These are phyloP conservation scores for Russula griseocarnosa DNA, from an alignment of 768 basidiomycete species.

Conservation along the genomic window DNA sequence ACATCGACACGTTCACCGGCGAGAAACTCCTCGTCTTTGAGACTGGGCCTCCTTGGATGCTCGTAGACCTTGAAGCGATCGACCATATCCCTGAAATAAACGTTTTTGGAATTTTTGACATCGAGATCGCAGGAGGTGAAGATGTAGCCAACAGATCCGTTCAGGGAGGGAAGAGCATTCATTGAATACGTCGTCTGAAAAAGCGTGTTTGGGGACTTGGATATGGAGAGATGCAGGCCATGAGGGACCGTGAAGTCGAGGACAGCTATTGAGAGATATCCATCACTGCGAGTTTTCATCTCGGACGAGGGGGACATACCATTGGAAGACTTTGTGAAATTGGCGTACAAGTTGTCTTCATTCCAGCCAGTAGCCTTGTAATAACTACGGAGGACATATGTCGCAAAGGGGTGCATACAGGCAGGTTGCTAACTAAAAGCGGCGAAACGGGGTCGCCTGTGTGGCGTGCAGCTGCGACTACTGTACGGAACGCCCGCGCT, in stretches of 20 bases:
- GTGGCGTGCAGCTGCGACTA: neutral
- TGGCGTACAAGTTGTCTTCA: slow-evolving; percentile 90
- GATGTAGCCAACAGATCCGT: slow-evolving; percentile 90
- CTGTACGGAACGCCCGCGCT: neutral
- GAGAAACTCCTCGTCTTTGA: slow-evolving; percentile 74
- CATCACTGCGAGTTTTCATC: neutral
- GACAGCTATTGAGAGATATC: slow-evolving; percentile 51
- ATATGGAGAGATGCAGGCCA: slow-evolving; percentile 74
- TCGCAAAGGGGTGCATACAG: slow-evolving; percentile 74
- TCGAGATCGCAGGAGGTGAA: slow-evolving; percentile 84
- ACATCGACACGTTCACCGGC: slow-evolving; percentile 74
- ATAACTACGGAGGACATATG: slow-evolving; percentile 85
- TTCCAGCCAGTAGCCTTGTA: slow-evolving; percentile 95
- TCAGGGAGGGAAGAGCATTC: slow-evolving; percentile 88
- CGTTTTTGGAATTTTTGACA: slow-evolving; percentile 61
- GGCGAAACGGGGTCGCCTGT: neutral
- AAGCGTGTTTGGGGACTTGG: slow-evolving; percentile 81
- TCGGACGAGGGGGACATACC: slow-evolving; percentile 43
- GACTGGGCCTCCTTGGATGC: slow-evolving; percentile 74
- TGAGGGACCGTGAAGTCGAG: slow-evolving; percentile 87
- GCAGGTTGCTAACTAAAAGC: neutral
- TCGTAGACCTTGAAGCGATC: slow-evolving; percentile 84
- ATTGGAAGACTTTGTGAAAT: slow-evolving; percentile 83
- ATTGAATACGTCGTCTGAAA: slow-evolving; percentile 92
- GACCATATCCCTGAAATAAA: slow-evolving; percentile 83